Evolutionary conservation across 1,284 basidiomycete species (phyloP), one percentile per base, ranked within the genome.

Genomic region (Melampsora larici-populina): DNA sequence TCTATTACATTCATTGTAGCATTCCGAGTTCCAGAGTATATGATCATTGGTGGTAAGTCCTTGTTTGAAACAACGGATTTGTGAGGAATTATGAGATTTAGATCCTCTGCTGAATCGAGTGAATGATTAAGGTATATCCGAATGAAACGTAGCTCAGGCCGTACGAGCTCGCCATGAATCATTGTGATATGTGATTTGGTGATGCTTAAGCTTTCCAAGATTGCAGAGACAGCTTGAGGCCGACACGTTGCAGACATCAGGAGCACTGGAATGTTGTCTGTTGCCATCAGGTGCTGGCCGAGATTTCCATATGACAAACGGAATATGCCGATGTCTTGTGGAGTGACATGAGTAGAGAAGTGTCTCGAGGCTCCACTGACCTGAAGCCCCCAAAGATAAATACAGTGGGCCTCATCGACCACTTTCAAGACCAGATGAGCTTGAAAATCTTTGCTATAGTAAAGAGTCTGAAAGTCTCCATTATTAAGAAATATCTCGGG

Each of bases 201-300:
- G 24, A 46, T 33, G 18, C 49, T 68, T 5, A 68, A 15, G 24
- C 29, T 68, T 26, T 48, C 29, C 29, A 43, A 26, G 43, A 68
- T 46, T 43, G 66, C 31, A 21, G 43, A 31, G n/a, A 68, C 15
- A 21, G 66, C 66, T 46, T 21, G 8, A 21, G 66, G 66, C 26
- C 21, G n/a, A 21, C 51, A 70, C 46, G 69, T 70, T 7, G 51
- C 69, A 1, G 55, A 70, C 69, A 60, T 70, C 0, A 70, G 18
- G 5, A 68, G 36, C 2, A 40, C 5, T 15, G 66, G 66, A 13
- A 21, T 24, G 15, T 36, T 31, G 13, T 33, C 26, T 11, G 49
- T 36, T 2, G 24, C 8, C 24, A 70, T 46, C 15, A 70, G n/a
- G n/a, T n/a, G n/a, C n/a, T n/a, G n/a, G n/a, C n/a, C n/a, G n/a